These are phyloP conservation scores for Claviceps fusiformis DNA, from an alignment of 2,329 filamentous ascomycete genomes.

Conservation along the genomic window DNA sequence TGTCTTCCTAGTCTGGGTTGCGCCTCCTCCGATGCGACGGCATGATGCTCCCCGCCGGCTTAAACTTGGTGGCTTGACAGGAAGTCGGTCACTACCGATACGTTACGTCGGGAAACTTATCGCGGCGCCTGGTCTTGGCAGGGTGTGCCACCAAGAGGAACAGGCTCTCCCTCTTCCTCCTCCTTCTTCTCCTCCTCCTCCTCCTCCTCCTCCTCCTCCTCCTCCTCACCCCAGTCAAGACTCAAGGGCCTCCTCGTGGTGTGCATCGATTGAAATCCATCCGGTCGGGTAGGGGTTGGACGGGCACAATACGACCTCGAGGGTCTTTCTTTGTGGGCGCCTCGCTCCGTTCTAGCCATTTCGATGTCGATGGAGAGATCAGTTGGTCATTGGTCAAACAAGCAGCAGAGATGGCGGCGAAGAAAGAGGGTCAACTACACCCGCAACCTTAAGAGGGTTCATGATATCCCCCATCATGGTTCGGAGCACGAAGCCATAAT, in stretches of 20 bases:
- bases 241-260: neutral
- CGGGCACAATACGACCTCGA: neutral
- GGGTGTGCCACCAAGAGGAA: neutral
- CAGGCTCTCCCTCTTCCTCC: too few species aligned
- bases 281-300: neutral
- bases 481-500: neutral
- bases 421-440: neutral
- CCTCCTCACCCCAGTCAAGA: neutral
- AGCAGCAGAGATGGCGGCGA: neutral
- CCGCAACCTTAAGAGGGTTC: neutral
- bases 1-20: neutral
- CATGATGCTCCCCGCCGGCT: neutral
- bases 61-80: neutral
- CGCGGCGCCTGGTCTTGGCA: neutral
- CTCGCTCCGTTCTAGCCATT: neutral
- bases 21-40: neutral
- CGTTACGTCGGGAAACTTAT: constrained; percentile 5
- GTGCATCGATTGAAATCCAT: neutral
- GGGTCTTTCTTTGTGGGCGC: neutral
- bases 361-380: neutral
- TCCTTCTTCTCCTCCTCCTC: neutral
- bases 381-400: neutral
- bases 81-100: constrained; percentile 5
- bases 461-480: too few species aligned
- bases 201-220: too few species aligned